phyloP scores from a whole-genome alignment of 306 rosid genomes.

The Gillenia trifoliata region DNA sequence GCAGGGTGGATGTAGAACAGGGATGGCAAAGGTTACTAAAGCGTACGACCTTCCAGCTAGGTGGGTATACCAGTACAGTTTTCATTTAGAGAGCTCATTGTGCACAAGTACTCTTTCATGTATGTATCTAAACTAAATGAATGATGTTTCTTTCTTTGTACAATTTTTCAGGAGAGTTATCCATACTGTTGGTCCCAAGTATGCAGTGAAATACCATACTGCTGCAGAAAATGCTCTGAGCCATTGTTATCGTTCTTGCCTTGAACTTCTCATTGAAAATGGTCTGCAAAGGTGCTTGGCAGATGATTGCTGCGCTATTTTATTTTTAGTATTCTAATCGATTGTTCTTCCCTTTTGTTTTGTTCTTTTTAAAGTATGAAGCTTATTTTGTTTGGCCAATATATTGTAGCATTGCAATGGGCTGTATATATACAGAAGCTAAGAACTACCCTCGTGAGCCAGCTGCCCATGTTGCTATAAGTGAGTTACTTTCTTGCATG shows the following conservation, averaged over 20 bases:
- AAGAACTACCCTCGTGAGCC: slow-evolving; percentile 99
- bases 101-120: neutral
- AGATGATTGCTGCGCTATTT: slow-evolving; percentile 18
- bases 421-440: slow-evolving; percentile 85
- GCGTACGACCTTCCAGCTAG: slow-evolving; percentile 98
- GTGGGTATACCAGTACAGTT: slow-evolving; percentile 36
- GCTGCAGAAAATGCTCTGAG: slow-evolving; percentile 99
- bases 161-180: slow-evolving; percentile 69
- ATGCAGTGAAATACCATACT: slow-evolving; percentile 93
- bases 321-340: slow-evolving; percentile 12
- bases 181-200: slow-evolving; percentile 98
- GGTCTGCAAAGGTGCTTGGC: slow-evolving; percentile 69
- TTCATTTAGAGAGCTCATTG: slow-evolving; percentile 2
- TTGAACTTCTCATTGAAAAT: slow-evolving; percentile 85
- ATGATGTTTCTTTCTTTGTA: slow-evolving; percentile 3
- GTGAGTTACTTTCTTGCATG: slow-evolving; percentile 50
- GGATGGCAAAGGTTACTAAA: slow-evolving; percentile 92
- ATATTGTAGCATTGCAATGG: slow-evolving; percentile 84
- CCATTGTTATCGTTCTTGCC: slow-evolving; percentile 97
- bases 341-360: neutral
- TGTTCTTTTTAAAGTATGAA: slow-evolving; percentile 7
- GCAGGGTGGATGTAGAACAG: slow-evolving; percentile 98
- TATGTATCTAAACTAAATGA: neutral
- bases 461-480: slow-evolving; percentile 97
- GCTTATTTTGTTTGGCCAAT: slow-evolving; percentile 23